phyloP scores from a whole-genome alignment of 306 rosid genomes.

The Dalbergia cultrata region DNA sequence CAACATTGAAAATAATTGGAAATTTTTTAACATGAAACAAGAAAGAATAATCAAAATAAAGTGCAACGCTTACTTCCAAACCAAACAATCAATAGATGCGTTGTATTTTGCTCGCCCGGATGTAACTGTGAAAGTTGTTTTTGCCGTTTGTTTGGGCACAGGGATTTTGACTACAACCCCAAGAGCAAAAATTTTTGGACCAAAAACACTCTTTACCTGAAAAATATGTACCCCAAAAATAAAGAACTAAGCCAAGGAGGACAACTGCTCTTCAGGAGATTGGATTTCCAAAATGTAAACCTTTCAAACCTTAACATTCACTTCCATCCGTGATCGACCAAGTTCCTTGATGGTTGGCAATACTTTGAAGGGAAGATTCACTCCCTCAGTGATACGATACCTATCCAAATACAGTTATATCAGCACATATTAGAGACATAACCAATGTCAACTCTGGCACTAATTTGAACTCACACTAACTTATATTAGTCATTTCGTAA shows the following conservation, averaged over 20 bases:
- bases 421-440: neutral
- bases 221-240: constrained; percentile 22
- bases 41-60: constrained; percentile 15
- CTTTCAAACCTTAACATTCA: constrained; percentile 80
- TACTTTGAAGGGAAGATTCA: constrained; percentile 92
- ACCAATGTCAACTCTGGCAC: neutral
- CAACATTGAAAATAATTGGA: constrained; percentile 6
- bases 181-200: constrained; percentile 92
- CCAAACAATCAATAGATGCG: constrained; percentile 84
- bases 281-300: constrained; percentile 24
- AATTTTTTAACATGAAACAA: neutral
- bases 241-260: constrained; percentile 29
- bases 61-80: constrained; percentile 80
- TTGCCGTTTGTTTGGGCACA: constrained; percentile 92
- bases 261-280: neutral
- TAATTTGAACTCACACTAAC: neutral
- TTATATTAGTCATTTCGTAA: constrained; percentile 1
- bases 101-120: constrained; percentile 92
- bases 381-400: constrained; percentile 95
- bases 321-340: constrained; percentile 92
- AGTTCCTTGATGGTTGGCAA: constrained; percentile 91
- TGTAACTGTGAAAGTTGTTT: constrained; percentile 88
- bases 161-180: constrained; percentile 94
- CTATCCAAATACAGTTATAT: constrained; percentile 48
- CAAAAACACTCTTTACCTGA: constrained; percentile 90